A percentile compares a stretch with the other conserved stretches of the same genome.
These are phyloP conservation scores for Sporothrix sp. DNA, from an alignment of 2,329 filamentous ascomycete species.

Conservation along the genomic window DNA sequence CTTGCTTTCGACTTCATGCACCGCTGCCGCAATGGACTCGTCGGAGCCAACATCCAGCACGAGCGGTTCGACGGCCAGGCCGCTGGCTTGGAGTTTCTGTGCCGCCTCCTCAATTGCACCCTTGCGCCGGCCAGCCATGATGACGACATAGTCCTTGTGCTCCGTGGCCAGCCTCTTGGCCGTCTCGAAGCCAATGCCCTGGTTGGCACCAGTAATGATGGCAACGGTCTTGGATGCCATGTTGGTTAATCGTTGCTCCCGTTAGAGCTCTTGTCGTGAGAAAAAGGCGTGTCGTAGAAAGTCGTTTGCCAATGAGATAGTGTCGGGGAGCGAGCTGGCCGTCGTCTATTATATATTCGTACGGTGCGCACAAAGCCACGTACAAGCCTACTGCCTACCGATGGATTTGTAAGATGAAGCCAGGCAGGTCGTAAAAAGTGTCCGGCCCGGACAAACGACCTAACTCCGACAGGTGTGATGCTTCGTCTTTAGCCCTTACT, in stretches of 20 bases:
- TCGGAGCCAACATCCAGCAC: conserved; percentile 34
- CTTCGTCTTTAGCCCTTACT: too few species aligned
- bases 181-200: conserved; percentile 34
- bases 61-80: conserved; percentile 27
- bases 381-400: too few species aligned
- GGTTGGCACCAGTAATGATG: conserved; percentile 33
- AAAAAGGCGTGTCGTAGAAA: not conserved
- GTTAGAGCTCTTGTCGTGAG: not conserved
- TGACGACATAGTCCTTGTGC: conserved; percentile 29
- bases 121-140: conserved; percentile 30
- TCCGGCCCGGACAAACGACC: too few species aligned
- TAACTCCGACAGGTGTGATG: too few species aligned
- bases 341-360: not conserved
- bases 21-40: conserved; percentile 30
- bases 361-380: too few species aligned
- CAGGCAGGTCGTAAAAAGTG: too few species aligned
- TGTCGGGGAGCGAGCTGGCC: not conserved
- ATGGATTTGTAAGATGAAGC: too few species aligned
- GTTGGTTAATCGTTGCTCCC: not conserved
- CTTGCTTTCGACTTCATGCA: conserved; percentile 20
- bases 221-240: conserved; percentile 18
- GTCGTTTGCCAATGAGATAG: not conserved
- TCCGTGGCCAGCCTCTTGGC: conserved; percentile 30
- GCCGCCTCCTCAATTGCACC: conserved; percentile 29
- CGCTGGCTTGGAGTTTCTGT: conserved; percentile 20